These are phyloP conservation scores for Pseudozyma sp. DNA, from an alignment of 1,284 basidiomycete species.

Conservation along the genomic window DNA sequence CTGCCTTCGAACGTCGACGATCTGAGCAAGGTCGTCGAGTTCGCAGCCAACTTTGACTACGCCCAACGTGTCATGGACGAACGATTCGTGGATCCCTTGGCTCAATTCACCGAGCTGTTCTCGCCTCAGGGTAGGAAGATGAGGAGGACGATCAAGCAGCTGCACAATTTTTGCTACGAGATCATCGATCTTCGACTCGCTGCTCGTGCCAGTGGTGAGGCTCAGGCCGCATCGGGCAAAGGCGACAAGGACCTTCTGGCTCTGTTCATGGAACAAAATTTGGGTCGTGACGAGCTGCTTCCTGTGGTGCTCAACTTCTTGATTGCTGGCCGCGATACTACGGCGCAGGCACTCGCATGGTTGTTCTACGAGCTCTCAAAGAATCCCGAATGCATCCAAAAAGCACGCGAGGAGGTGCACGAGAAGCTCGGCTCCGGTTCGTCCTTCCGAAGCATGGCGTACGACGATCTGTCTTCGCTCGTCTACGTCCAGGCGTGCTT, in stretches of 20 bases:
- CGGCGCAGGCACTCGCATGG: conserved; percentile 58
- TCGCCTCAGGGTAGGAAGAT: conserved; percentile 44
- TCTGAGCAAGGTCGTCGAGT: conserved; percentile 58
- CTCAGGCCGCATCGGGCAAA: conserved; percentile 35
- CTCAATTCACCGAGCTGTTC: conserved; percentile 51
- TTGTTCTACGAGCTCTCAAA: conserved; percentile 54
- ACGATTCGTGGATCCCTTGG: conserved; percentile 49
- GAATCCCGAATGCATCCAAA: conserved; percentile 35
- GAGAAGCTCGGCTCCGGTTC: conserved; percentile 43
- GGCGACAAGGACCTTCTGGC: conserved; percentile 67
- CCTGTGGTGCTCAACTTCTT: conserved; percentile 60
- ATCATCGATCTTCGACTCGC: conserved; percentile 53
- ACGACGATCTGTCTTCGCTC: conserved; percentile 52
- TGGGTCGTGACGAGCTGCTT: conserved; percentile 62
- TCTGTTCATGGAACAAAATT: conserved; percentile 70
- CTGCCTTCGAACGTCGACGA: conserved; percentile 42
- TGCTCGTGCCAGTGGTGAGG: conserved; percentile 31
- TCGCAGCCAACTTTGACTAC: conserved; percentile 66
- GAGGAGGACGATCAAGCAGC: conserved; percentile 34
- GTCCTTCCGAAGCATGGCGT: conserved; percentile 36
- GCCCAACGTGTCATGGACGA: conserved; percentile 62
- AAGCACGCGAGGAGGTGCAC: conserved; percentile 47
- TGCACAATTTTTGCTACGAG: conserved; percentile 48
- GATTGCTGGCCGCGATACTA: conserved; percentile 60
- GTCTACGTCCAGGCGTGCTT: conserved; percentile 57